Base-by-base conservation (phyloP, 2,329 filamentous ascomycete genomes). In the Metarhizium guizhouense region DNA sequence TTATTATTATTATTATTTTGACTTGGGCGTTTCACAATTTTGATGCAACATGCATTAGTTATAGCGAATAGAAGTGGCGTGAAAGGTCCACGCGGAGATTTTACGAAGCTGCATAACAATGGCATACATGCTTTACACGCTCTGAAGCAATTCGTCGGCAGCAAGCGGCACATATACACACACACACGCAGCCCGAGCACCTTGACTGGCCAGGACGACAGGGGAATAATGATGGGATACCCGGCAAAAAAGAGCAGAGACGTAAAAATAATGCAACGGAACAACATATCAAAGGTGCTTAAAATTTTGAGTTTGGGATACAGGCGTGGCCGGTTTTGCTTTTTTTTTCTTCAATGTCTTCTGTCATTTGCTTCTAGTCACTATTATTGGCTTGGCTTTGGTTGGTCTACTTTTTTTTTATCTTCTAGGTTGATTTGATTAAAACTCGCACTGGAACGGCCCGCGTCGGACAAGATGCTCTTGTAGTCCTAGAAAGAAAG, bases 101-200 rank as follows among this genome's bases (percentile, higher is more conserved):
- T 16, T 13, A 45, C n/a, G 53, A 54, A 14, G 25, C 40, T 40
- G 49, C 55, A 54, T 54, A 52, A 48, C 49, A 51, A 34, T 32
- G 43, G 43, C 52, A 57, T 57, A 54, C 54, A 52, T 52, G 42
- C 36, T 54, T 43, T 36, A 45, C 40, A 45, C 54, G 40, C 52
- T 40, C 40, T 53, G 25, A 16, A 29, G 8, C 18, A 47, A 36
- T 42, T 48, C 20, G 45, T 48, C 45, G 13, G 20, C 45, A 14
- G 20, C 45, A 16, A 48, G 16, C 14, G 45, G 45, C 45, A 30
- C 45, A 29, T n/a, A 30, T 6, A n/a, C 25, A 34, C 32, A 11
- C 32, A 34, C 32, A 34, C 10, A 34, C 10, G 8, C 8, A 34
- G 6, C 32, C 32, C 32, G 2, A n/a, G 18, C 43, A 16, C 5